phyloP scores from a whole-genome alignment of 495 filamentous ascomycete genomes.

The Aspergillus steynii region DNA sequence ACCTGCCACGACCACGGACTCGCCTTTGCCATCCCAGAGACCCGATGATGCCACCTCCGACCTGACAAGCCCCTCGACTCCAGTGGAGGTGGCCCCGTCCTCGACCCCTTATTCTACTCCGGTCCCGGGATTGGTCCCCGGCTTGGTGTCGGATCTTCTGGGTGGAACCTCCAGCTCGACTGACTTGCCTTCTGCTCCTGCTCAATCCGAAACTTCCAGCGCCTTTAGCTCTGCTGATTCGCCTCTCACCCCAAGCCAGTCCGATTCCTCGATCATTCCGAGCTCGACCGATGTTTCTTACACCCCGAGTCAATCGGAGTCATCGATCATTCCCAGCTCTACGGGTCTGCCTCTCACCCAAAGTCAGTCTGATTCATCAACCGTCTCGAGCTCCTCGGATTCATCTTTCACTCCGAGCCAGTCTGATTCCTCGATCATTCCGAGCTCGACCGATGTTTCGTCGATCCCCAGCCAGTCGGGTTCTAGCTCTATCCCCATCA shows the following conservation, averaged over 20 bases:
- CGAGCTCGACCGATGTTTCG: no score
- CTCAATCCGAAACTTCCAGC: background rate
- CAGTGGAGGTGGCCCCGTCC: background rate
- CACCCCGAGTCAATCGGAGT: background rate
- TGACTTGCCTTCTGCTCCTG: background rate
- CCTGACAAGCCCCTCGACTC: background rate
- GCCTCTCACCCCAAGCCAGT: no score
- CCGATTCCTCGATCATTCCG: background rate
- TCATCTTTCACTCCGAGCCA: no score
- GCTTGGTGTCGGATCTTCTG: background rate
- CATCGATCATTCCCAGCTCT: background rate
- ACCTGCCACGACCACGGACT: background rate
- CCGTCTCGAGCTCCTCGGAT: no score
- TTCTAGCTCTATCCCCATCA: background rate
- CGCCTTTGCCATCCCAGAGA: background rate
- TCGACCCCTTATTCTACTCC: background rate
- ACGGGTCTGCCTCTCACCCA: background rate
- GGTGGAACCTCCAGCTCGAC: conserved; percentile 2
- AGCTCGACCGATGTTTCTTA: background rate
- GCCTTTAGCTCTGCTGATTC: background rate
- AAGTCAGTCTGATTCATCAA: no score
- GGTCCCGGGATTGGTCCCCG: background rate
- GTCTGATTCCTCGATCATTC: no score
- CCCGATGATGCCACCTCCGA: background rate
- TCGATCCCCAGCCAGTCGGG: no score